Base-by-base conservation (phyloP, 1,284 basidiomycete genomes). In the Coriolopsis trogii region DNA sequence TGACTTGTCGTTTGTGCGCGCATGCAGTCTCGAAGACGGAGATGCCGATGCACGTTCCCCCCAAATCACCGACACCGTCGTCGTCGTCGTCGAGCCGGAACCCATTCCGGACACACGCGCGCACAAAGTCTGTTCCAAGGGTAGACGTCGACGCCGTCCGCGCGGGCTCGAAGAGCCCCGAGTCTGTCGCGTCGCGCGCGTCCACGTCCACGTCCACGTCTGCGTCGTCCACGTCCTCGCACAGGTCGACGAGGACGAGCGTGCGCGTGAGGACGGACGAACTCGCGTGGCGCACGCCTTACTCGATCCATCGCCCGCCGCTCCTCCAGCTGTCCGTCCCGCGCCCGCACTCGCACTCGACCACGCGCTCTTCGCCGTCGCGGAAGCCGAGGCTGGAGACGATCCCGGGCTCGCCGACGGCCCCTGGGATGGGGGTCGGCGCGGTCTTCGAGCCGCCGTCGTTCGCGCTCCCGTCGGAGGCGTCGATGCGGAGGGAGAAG, bases 401-500 rank as follows among this genome's bases (percentile, higher is more conserved):
- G 21, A 59, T 60, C 47, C 65, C 63, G 3, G 58, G 60, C 20
- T 63, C 63, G 4, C 65, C 63, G 63, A n/a, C n/a, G n/a, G n/a
- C n/a, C 69, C 20, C 15, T 53, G 41, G 40, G 46, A 53, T 51
- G 43, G n/a, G n/a, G 47, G 34, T 34, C 47, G 10, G 26, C 52
- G 37, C 63, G 69, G 24, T 58, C 68, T 16, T 52, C 42, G 50
- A 68, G 10, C 67, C 72, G 0, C 53, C 57, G 3, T 56, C 67
- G 1, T 77, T 79, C 62, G 55, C 55, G 29, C 71, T 78, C 40
- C 70, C 75, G 8, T 75, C 75, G 12, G 51, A 68, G 7, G 68
- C 69, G 20, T 63, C 67, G 41, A 53, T 75, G 16, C 75, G 80
- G 12, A 74, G 77, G 44, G 69, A 73, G 58, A 87, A 85, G 67